Conservation (phyloP, 1,284 basidiomycete genomes). For the Puccinia novopanici region DNA sequence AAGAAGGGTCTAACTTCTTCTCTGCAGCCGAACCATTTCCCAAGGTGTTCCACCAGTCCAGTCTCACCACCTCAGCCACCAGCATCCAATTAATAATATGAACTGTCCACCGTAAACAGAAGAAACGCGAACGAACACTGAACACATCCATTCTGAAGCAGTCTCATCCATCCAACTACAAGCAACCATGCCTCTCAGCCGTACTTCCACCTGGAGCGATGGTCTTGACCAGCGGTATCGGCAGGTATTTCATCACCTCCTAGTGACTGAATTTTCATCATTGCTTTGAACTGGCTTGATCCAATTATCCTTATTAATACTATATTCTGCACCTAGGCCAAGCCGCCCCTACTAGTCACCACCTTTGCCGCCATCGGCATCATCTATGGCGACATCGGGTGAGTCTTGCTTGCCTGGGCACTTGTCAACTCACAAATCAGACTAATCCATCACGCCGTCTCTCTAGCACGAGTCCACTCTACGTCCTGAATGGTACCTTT, state of each 20-base stretch:
- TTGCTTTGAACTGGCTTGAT: neutral
- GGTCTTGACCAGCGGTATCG: slow-evolving; percentile 45
- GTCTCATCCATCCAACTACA: neutral
- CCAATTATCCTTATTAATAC: neutral
- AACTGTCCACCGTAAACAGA: too few species aligned
- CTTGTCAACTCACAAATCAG: neutral
- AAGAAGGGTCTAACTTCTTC: too few species aligned
- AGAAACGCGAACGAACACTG: neutral
- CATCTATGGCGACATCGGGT: slow-evolving; percentile 50
- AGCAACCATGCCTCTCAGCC: too few species aligned
- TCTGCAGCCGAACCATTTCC: too few species aligned
- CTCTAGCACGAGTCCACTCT: slow-evolving; percentile 46
- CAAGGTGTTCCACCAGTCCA: too few species aligned
- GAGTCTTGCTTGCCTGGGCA: neutral
- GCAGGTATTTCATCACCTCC: slow-evolving; percentile 46
- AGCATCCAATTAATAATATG: too few species aligned
- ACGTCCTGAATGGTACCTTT: slow-evolving; percentile 45
- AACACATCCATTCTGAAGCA: neutral
- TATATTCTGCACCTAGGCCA: slow-evolving; percentile 4
- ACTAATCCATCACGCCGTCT: neutral
- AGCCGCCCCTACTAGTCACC: slow-evolving; percentile 31
- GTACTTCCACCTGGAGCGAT: slow-evolving; percentile 31
- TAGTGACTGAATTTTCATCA: slow-evolving; percentile 31
- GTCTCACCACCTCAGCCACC: too few species aligned
- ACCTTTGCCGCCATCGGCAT: slow-evolving; percentile 46